Percentiles rank a stretch among this genome's conserved stretches.
phyloP scores from a whole-genome alignment of 73 alveolate species.

The Tetrahymena borealis region DNA sequence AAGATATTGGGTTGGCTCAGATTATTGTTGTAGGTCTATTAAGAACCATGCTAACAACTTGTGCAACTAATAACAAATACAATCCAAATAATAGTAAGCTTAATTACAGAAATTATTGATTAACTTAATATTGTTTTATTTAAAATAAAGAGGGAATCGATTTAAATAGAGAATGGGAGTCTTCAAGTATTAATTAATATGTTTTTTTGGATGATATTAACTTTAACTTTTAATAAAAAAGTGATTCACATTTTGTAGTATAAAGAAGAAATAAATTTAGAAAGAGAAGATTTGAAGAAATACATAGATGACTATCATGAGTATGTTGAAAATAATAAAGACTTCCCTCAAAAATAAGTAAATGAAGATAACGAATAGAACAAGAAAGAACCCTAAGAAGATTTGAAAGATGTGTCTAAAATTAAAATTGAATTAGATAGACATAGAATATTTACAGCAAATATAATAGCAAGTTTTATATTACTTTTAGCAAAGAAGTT shows the following conservation, averaged over 20 bases:
- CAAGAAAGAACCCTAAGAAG: background rate
- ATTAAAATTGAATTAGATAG: slow-evolving; percentile 50
- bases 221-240: too few relatives aligned
- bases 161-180: background rate
- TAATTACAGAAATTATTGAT: background rate
- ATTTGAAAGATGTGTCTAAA: slow-evolving; percentile 2
- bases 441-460: slow-evolving; percentile 54
- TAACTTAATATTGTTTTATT: background rate
- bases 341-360: background rate
- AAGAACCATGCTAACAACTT: background rate
- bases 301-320: background rate
- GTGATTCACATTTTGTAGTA: background rate
- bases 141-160: background rate
- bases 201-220: too few relatives aligned
- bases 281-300: background rate
- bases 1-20: background rate
- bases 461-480: slow-evolving; percentile 48
- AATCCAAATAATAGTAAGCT: background rate
- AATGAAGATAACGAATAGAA: background rate
- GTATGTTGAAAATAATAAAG: background rate
- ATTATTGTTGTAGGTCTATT: background rate
- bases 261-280: background rate
- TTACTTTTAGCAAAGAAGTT: slow-evolving; percentile 44
- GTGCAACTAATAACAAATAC: background rate
- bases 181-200: background rate